Base-by-base conservation (phyloP, 805 yeast genomes). In the Ogataea zsoltii region DNA sequence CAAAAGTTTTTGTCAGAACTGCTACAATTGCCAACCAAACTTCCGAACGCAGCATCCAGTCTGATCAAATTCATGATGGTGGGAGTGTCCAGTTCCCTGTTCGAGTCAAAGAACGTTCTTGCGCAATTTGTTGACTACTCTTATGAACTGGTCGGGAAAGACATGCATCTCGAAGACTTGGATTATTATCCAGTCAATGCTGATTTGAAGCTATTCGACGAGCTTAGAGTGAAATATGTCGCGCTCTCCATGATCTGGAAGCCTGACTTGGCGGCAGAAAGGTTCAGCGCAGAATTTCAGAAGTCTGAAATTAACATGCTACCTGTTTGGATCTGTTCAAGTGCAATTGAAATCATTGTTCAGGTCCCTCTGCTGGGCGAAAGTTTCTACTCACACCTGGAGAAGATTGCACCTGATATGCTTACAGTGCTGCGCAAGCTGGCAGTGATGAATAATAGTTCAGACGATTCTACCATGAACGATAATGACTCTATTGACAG, bases 41-140 rank as follows among this genome's bases (percentile, higher is more conserved):
- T 35, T 12, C 67, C 68, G 4, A 46, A 45, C 7, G 55, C 58
- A 23, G 57, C 67, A 4, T 66, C 62, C 25, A 57, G 67, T 38
- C 43, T 71, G 38, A 58, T 64, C 5, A 57, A 55, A 7, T 50
- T 70, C n/a, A 49, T 70, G 30, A 45, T 58, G 21, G 58, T 68
- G 26, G 71, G 72, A 7, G 55, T 68, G 14, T 59, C 67, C 0
- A 44, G 68, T 12, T 54, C 55, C 26, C 15, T 51, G 0, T 32
- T 50, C 16, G 62, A 62, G 14, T 58, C 64, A 23, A 33, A 50
- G 2, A 57, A 65, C 48, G 48, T 62, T 2, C 37, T 67, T 15
- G 67, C 61, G 1, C 54, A 53, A 30, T 71, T 63, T 46, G 45
- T 70, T 2, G 39, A 43, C 15, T 45, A 49, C 12, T 45, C 58